Base-by-base conservation (phyloP, 768 basidiomycete genomes). In the Suillus ampliporus region DNA sequence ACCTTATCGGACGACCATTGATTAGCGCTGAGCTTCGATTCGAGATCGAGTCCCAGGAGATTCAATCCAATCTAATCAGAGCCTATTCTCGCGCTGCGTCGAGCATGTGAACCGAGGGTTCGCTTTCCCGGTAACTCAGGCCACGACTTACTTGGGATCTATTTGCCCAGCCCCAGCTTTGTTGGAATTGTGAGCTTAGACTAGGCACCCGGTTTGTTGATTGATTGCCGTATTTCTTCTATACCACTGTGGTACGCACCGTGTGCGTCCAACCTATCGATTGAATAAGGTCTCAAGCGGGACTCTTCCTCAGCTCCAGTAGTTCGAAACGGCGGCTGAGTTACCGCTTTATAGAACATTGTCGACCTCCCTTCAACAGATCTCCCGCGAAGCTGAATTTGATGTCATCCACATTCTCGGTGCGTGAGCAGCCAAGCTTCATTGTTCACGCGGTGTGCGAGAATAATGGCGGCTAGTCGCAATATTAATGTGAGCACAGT, bases 321-420 rank as follows among this genome's bases (percentile, higher is more conserved):
- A 37, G 35, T 2, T 26, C 23, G 53, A 4, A 23, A 26, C 21
- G 37, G 53, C 7, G 50, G 23, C 38, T 26, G 37, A 40, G 37
- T 9, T 4, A 26, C 6, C 17, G 15, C 8, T 21, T 17, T 17
- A n/a, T 21, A 15, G 9, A 51, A 19, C 19, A 15, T 38, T 38
- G 35, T 54, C 19, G 13, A n/a, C n/a, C 34, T n/a, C 17, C 9
- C 10, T 38, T 21, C 11, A n/a, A 34, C 17, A 34, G 21, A 37
- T 53, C 5, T 17, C 17, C 54, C 54, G 37, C 54, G 54, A 37
- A 56, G 37, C 53, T 54, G n/a, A n/a, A n/a, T n/a, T n/a, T n/a
- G 37, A 54, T 38, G 37, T 17, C 53, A 26, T 40, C 54, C 17
- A 26, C 37, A 56, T 26, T 37, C 23, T 56, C 34, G 37, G 38